These are phyloP conservation scores for Logfia minima DNA, from an alignment of 129 eudicot species.

Conservation along the genomic window DNA sequence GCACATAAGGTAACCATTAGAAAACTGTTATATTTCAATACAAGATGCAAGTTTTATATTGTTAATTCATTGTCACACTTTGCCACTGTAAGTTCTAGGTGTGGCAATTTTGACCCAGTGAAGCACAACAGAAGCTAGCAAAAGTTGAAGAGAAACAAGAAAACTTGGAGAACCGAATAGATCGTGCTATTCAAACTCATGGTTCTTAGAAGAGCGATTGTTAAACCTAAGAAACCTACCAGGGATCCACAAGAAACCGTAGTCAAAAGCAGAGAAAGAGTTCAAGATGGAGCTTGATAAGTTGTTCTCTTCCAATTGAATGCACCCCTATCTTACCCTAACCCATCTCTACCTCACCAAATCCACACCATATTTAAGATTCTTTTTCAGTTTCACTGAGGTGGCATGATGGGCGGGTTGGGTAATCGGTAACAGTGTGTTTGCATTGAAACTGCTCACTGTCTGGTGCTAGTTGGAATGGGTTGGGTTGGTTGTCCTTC, in stretches of 20 bases:
- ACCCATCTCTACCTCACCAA: not conserved
- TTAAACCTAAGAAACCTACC: conserved; percentile 61
- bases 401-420: not conserved
- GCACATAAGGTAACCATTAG: too few relatives aligned
- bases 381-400: not conserved
- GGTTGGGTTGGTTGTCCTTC: not conserved
- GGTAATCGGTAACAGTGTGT: too few relatives aligned
- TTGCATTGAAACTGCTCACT: not conserved
- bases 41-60: not conserved
- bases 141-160: conserved; percentile 69
- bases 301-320: conserved; percentile 8
- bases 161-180: conserved; percentile 54
- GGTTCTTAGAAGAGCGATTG: conserved; percentile 62
- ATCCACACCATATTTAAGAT: not conserved
- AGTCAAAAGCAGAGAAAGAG: conserved; percentile 85
- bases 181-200: conserved; percentile 50
- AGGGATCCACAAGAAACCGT: conserved; percentile 72
- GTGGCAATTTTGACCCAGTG: conserved; percentile 4
- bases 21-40: not conserved
- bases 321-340: not conserved
- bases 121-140: conserved; percentile 63
- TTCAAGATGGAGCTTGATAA: conserved; percentile 90
- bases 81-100: not conserved
- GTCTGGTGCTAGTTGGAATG: not conserved
- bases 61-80: not conserved